Conservation (phyloP, 371 early-diverging fungal species). For the Rhizopus sp. region DNA sequence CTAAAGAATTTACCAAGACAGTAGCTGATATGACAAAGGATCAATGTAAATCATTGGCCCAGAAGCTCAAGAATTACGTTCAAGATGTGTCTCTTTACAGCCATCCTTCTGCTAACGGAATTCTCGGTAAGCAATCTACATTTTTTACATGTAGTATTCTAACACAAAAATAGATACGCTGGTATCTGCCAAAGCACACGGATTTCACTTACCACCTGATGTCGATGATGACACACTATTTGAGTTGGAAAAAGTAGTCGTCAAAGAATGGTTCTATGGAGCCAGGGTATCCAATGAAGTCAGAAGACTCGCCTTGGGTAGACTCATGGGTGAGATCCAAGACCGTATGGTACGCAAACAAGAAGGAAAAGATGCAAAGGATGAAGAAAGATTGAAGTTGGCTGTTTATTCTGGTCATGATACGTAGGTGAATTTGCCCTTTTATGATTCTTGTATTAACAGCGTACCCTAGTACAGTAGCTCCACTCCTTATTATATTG, state of each 20-base stretch:
- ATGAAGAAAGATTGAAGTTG: constrained; percentile 51
- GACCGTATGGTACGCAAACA: constrained; percentile 43
- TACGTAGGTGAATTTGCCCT: constrained; percentile 42
- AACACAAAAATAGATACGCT: constrained; percentile 34
- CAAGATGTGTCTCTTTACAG: constrained; percentile 42
- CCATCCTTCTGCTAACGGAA: constrained; percentile 54
- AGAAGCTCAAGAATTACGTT: constrained; percentile 36
- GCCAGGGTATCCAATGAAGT: constrained; percentile 34
- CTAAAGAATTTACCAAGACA: constrained; percentile 36
- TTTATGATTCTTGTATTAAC: neutral
- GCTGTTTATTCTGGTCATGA: constrained; percentile 81
- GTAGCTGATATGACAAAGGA: constrained; percentile 36
- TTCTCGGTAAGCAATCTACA: constrained; percentile 33
- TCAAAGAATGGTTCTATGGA: constrained; percentile 49
- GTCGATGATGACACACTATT: constrained; percentile 34
- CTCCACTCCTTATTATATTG: constrained; percentile 63
- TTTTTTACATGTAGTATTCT: neutral
- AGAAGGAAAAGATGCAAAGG: constrained; percentile 33
- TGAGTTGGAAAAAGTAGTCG: constrained; percentile 42
- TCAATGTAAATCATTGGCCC: constrained; percentile 27
- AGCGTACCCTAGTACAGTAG: constrained; percentile 54
- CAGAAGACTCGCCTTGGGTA: constrained; percentile 54
- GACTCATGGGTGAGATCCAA: constrained; percentile 55
- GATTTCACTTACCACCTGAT: constrained; percentile 51
- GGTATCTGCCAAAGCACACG: constrained; percentile 50